Percentiles rank a stretch among this genome's conserved stretches.
Conservation (phyloP, 768 basidiomycete species). For the Candolleomyces eurysporus region DNA sequence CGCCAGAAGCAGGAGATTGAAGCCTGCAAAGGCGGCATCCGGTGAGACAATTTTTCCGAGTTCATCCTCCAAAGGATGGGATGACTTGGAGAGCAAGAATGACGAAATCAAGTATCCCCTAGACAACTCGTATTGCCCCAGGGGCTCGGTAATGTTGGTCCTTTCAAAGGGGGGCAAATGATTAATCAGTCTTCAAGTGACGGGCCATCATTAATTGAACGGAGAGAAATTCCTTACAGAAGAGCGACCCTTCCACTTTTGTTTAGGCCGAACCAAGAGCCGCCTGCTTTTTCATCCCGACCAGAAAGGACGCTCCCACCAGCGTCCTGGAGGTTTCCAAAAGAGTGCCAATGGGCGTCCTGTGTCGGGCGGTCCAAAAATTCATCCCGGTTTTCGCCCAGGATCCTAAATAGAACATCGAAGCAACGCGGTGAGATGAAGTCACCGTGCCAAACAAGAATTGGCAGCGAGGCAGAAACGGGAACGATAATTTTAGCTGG, state of each 20-base stretch:
- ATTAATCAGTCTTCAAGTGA: slow-evolving; percentile 3
- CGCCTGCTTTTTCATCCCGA: slow-evolving; percentile 68
- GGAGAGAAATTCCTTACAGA: slow-evolving; percentile 47
- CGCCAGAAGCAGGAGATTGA: slow-evolving; percentile 73
- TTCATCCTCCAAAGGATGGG: slow-evolving; percentile 47
- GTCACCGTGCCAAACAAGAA: not conserved
- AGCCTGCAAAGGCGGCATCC: slow-evolving; percentile 67
- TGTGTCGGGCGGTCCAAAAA: slow-evolving; percentile 63
- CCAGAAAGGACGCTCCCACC: slow-evolving; percentile 62
- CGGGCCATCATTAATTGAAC: not conserved
- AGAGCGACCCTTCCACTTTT: slow-evolving; percentile 66
- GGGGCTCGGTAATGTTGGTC: slow-evolving; percentile 83
- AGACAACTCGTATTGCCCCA: slow-evolving; percentile 47
- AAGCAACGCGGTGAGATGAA: slow-evolving; percentile 8
- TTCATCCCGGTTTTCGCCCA: slow-evolving; percentile 80
- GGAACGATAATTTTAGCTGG: not conserved
- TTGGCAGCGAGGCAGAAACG: not conserved
- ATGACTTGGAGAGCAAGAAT: slow-evolving; percentile 58
- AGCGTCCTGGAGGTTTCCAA: slow-evolving; percentile 32
- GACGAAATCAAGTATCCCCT: slow-evolving; percentile 67
- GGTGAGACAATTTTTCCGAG: slow-evolving; percentile 43
- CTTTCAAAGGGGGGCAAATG: slow-evolving; percentile 37
- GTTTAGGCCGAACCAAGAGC: slow-evolving; percentile 80
- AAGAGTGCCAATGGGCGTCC: slow-evolving; percentile 67
- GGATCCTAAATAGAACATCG: slow-evolving; percentile 43